Conservation (phyloP, 176 grass and related monocot species). For the Thinopyrum elongatum region DNA sequence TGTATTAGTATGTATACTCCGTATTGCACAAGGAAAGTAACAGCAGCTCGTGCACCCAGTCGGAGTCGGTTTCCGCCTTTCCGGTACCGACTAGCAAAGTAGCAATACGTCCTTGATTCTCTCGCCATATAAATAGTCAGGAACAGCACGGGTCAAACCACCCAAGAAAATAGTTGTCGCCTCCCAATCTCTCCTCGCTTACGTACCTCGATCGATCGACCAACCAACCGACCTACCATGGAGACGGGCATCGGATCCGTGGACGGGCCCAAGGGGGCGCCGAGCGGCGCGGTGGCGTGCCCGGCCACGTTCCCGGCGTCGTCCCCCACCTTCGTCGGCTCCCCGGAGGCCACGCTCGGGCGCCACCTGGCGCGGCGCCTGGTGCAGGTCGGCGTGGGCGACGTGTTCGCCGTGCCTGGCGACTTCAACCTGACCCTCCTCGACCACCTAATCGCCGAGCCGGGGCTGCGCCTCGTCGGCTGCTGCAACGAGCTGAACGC, state of each 20-base stretch:
- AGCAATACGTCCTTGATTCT: neutral
- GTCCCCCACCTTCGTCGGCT: neutral
- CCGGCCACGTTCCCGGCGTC: neutral
- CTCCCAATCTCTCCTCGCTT: neutral
- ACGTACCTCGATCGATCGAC: neutral
- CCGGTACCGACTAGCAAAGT: too few species aligned
- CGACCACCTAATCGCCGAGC: conserved; percentile 18
- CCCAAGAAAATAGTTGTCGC: neutral
- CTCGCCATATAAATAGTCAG: neutral
- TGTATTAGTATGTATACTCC: too few species aligned
- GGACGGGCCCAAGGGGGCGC: conserved; percentile 5
- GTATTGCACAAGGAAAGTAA: too few species aligned
- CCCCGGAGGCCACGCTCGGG: neutral
- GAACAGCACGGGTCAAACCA: conserved; percentile 1
- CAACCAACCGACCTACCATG: neutral
- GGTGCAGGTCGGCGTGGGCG: conserved; percentile 17
- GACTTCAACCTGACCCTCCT: conserved; percentile 20
- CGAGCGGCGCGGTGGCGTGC: neutral
- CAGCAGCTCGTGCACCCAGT: too few species aligned
- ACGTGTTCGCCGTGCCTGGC: conserved; percentile 13
- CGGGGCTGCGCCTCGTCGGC: conserved; percentile 27
- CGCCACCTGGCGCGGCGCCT: conserved; percentile 4
- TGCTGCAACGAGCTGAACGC: conserved; percentile 75
- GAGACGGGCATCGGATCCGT: neutral
- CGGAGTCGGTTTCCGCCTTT: too few species aligned